Evolutionary conservation across 768 basidiomycete genomes (phyloP).

Genomic region (Naganishia vishniacii): DNA sequence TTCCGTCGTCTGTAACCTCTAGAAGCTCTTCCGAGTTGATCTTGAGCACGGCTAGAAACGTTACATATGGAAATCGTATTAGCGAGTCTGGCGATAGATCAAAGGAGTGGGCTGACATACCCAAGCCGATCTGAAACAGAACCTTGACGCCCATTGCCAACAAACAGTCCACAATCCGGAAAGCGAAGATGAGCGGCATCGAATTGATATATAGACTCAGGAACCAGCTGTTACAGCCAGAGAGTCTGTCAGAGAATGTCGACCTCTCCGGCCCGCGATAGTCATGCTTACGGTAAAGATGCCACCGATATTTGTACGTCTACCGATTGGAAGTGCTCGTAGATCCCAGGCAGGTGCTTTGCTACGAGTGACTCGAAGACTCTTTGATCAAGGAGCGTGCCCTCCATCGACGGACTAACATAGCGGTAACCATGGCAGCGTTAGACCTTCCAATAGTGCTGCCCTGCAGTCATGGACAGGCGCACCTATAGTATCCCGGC

Average conservation of each 20-base stretch:
- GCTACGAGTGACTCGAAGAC: slow-evolving; percentile 93
- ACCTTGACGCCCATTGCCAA: slow-evolving; percentile 99
- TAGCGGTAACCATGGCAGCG: neutral
- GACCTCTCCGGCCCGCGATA: neutral
- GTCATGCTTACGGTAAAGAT: slow-evolving; percentile 60
- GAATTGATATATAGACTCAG: slow-evolving; percentile 71
- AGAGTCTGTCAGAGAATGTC: neutral
- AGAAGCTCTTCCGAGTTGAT: slow-evolving; percentile 91
- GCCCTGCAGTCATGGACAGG: too few species aligned
- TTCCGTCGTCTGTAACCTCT: slow-evolving; percentile 91
- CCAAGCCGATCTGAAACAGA: slow-evolving; percentile 83
- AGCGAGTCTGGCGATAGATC: neutral
- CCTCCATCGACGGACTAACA: slow-evolving; percentile 89
- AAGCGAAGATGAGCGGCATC: slow-evolving; percentile 83
- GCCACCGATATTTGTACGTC: slow-evolving; percentile 97
- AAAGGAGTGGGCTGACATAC: slow-evolving; percentile 24
- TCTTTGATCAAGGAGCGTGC: slow-evolving; percentile 93
- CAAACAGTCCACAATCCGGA: slow-evolving; percentile 94
- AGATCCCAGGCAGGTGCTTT: slow-evolving; percentile 82
- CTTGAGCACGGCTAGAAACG: slow-evolving; percentile 75
- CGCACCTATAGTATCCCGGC: slow-evolving; percentile 93
- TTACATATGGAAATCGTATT: too few species aligned
- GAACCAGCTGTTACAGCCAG: slow-evolving; percentile 62
- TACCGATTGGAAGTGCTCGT: slow-evolving; percentile 81
- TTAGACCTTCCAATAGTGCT: too few species aligned